These are phyloP conservation scores for Maudiozyma turicensis DNA, from an alignment of 805 yeast species.

Conservation along the genomic window DNA sequence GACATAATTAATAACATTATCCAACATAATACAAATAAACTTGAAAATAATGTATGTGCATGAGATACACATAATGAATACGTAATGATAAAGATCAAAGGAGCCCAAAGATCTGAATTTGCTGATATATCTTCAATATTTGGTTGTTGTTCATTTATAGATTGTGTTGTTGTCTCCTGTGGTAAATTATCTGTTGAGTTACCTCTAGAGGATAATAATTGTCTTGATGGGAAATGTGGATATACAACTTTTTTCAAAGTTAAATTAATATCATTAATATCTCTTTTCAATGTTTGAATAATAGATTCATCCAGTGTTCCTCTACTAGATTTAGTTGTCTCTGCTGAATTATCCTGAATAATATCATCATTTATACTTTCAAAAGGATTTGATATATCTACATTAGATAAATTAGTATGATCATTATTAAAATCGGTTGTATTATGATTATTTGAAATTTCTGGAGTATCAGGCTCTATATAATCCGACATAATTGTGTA, in stretches of 20 bases:
- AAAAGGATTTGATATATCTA: conserved; percentile 2
- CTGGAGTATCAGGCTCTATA: conserved; percentile 14
- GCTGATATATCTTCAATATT: conserved; percentile 7
- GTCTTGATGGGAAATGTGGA: conserved; percentile 22
- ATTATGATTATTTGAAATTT: background rate
- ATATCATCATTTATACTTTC: background rate
- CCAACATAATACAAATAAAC: conserved; percentile 27
- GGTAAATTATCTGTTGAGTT: background rate
- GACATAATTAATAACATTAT: conserved; percentile 20
- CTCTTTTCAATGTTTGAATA: conserved; percentile 23
- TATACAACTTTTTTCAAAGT: conserved; percentile 28
- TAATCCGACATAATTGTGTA: conserved; percentile 18
- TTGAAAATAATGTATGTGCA: conserved; percentile 24
- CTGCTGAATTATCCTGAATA: background rate
- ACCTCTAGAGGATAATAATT: conserved; percentile 3
- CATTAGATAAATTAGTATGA: background rate
- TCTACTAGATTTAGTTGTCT: conserved; percentile 4
- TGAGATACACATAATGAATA: conserved; percentile 27
- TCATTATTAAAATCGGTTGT: background rate
- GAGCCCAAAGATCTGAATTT: conserved; percentile 30
- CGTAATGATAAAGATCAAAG: conserved; percentile 22
- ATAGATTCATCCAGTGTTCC: conserved; percentile 29
- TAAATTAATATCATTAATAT: conserved; percentile 22
- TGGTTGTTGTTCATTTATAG: background rate
- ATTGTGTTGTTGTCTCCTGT: background rate